A percentile compares a stretch with the other conserved stretches of the same genome.
phyloP scores from a whole-genome alignment of 1,139 yeast species.

The Debaryomyces robertsiae region DNA sequence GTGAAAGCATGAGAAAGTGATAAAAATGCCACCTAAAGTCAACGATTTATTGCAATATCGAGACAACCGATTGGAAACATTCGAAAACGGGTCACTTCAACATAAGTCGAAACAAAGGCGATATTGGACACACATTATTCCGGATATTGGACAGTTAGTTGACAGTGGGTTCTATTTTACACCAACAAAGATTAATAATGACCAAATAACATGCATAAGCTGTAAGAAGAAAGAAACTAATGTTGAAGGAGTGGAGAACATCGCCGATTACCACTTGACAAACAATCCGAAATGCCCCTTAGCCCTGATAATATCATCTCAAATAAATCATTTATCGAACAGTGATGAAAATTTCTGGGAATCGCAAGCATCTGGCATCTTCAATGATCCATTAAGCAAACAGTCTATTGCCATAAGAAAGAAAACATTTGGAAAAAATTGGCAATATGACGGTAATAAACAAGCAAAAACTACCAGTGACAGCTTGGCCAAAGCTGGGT shows the following conservation, averaged over 20 bases:
- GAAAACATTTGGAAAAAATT: conserved; percentile 52
- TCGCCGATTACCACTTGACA: conserved; percentile 48
- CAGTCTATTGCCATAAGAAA: conserved; percentile 46
- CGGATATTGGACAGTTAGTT: conserved; percentile 35
- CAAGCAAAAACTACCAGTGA: conserved; percentile 41
- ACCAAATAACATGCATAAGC: conserved; percentile 58
- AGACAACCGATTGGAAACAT: conserved; percentile 13
- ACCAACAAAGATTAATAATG: conserved; percentile 52
- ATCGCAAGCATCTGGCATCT: conserved; percentile 19
- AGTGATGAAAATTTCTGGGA: conserved; percentile 20
- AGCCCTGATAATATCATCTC: conserved; percentile 32
- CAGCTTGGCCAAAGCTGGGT: conserved; percentile 54
- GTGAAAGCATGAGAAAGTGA: conserved; percentile 1
- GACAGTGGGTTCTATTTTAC: conserved; percentile 70
- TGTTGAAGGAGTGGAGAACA: conserved; percentile 34
- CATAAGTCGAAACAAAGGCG: conserved; percentile 15
- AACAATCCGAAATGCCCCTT: conserved; percentile 52
- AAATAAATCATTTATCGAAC: conserved; percentile 16
- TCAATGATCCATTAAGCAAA: conserved; percentile 32
- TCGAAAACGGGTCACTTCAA: conserved; percentile 15
- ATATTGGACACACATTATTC: conserved; percentile 22
- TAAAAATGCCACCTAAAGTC: conserved; percentile 15
- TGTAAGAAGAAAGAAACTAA: conserved; percentile 53
- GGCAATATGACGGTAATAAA: conserved; percentile 53
- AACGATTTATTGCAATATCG: conserved; percentile 15